Base-by-base conservation (phyloP, 257 asterid species). In the Striga asiatica region DNA sequence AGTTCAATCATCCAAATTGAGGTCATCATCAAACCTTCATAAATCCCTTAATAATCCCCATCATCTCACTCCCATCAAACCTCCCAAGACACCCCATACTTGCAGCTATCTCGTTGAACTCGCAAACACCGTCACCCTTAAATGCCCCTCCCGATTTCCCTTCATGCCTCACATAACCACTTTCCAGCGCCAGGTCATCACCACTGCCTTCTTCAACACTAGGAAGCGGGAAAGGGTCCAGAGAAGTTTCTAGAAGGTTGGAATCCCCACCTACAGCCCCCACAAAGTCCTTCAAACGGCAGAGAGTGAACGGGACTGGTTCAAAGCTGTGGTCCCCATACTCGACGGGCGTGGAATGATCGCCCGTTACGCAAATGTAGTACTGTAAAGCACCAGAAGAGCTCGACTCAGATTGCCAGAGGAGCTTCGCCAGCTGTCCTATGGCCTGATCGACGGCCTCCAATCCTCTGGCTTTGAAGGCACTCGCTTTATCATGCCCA, bases 251-350 rank as follows among this genome's bases (percentile, higher is more conserved):
- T 22, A 71, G 67, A 54, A 92, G 73, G 18, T 46, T 61, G 0
- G 80, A 62, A 42, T 88, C 97, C 29, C 93, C 93, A 22, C 98
- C 97, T 20, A 74, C 21, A 43, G 89, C 81, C 22, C 73, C 83
- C 32, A 82, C 87, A 67, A 84, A 88, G 72, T 92, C 97, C 60
- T 75, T 81, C 67, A 92, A 56, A 37, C 78, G 75, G 63, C 98
- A 92, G 37, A 88, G 48, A n/a, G 95, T 29, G 49, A 88, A 88
- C 0, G 97, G 99, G 61, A 92, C 97, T 0, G 97, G 91, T 78
- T 92, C 97, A 49, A 88, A 88, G 81, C 99, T 92, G 83, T 92
- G 98, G 77, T 92, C 98, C n/a, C 97, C 98, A 39, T 84, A 91
- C 63, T 91, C 98, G 42, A 91, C 98, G 7, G 98, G 98, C 28